A percentile compares a stretch with the other conserved stretches of the same genome.
Evolutionary conservation across 2,329 filamentous ascomycete species (phyloP).

Genomic region (Furcasterigmium sp.): DNA sequence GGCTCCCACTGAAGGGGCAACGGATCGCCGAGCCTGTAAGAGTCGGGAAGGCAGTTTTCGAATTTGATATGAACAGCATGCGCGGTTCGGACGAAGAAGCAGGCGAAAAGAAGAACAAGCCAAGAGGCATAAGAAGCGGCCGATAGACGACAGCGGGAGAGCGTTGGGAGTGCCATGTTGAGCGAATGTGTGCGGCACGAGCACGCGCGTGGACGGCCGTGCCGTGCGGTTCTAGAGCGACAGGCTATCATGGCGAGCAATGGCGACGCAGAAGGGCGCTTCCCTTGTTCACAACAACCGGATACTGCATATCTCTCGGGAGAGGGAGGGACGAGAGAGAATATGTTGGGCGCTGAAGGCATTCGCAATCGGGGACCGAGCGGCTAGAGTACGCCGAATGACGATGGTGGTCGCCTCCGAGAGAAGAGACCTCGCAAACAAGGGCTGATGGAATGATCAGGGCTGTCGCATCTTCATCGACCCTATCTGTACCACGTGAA

Average conservation of each 20-base stretch:
- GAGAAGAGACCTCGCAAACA: neutral
- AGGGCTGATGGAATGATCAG: neutral
- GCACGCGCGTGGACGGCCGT: constrained; percentile 1
- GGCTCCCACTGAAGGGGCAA: constrained; percentile 75
- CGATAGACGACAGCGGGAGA: neutral
- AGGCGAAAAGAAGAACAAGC: constrained; percentile 32
- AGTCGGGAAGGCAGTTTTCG: constrained; percentile 72
- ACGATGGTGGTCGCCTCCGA: too few relatives aligned
- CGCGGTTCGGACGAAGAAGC: constrained; percentile 34
- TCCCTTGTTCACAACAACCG: constrained; percentile 8
- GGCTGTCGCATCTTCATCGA: neutral
- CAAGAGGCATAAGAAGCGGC: constrained; percentile 13
- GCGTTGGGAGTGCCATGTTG: neutral
- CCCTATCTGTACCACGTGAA: neutral
- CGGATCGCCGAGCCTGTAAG: constrained; percentile 51
- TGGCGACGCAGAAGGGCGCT: constrained; percentile 7
- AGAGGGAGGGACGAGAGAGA: constrained; percentile 4
- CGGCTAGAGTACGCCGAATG: neutral
- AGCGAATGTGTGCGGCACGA: constrained; percentile 6
- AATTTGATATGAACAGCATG: constrained; percentile 68
- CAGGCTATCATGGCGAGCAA: constrained; percentile 10
- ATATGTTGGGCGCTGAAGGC: constrained; percentile 4
- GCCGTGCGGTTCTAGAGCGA: neutral
- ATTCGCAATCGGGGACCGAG: constrained; percentile 9
- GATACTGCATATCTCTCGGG: constrained; percentile 9